phyloP scores from a whole-genome alignment of 202 grass and related monocot species.

The Carex sylvatica region DNA sequence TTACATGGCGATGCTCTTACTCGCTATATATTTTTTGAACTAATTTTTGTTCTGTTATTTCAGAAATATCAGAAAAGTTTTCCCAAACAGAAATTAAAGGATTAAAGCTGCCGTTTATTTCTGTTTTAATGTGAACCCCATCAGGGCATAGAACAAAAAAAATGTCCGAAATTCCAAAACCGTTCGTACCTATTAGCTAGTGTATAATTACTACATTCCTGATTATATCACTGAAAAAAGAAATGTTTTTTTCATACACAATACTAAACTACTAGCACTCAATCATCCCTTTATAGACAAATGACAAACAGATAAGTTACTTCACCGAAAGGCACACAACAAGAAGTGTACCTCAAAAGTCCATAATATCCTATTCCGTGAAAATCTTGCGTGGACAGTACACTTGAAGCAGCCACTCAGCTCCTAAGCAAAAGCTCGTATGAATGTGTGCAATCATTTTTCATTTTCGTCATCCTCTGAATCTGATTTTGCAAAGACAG shows the following conservation, averaged over 20 bases:
- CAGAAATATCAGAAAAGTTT: not conserved
- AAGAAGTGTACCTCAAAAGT: not conserved
- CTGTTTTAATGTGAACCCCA: not conserved
- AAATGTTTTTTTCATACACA: conserved; percentile 1
- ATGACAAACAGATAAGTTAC: conserved; percentile 11
- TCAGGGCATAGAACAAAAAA: not conserved
- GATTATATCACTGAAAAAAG: not conserved
- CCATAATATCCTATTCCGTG: not conserved
- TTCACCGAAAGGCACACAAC: not conserved
- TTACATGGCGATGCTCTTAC: not conserved
- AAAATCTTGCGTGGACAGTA: not conserved
- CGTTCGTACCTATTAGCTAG: not conserved
- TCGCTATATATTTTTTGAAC: not conserved
- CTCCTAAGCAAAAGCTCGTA: not conserved
- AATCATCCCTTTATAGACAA: not conserved
- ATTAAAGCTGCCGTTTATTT: not conserved
- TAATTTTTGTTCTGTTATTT: not conserved
- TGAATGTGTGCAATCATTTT: conserved; percentile 25
- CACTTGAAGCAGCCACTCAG: too few relatives aligned
- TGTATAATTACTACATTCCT: not conserved
- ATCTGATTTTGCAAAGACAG: conserved; percentile 80
- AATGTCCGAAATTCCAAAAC: not conserved
- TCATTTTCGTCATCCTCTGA: conserved; percentile 73
- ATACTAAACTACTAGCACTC: not conserved
- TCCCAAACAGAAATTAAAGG: not conserved